phyloP scores from a whole-genome alignment of 495 filamentous ascomycete species.

The Annulohypoxylon maeteangense region DNA sequence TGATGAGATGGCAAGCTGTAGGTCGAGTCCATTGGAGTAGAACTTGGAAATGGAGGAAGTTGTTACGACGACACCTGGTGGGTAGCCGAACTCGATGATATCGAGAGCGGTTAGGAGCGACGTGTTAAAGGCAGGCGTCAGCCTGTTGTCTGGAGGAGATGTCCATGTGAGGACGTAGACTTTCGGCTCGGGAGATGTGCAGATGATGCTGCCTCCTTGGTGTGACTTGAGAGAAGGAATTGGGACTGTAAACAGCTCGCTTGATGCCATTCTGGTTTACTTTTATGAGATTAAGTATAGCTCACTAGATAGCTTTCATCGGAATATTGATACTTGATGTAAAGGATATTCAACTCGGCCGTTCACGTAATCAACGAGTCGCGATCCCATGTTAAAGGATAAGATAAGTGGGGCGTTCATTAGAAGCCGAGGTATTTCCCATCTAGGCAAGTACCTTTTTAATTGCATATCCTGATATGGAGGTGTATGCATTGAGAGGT shows the following conservation, averaged over 20 bases:
- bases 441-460: background rate
- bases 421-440: slow-evolving; percentile 28
- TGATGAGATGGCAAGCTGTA: slow-evolving; percentile 62
- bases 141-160: slow-evolving; percentile 78
- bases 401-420: background rate
- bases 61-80: slow-evolving; percentile 76
- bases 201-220: slow-evolving; percentile 49
- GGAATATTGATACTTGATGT: background rate
- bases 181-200: slow-evolving; percentile 64
- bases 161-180: slow-evolving; percentile 80
- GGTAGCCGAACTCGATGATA: slow-evolving; percentile 71
- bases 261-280: slow-evolving; percentile 21
- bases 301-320: background rate
- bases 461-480: background rate
- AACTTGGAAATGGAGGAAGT: slow-evolving; percentile 80
- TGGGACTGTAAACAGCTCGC: slow-evolving; percentile 56
- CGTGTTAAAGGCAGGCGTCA: slow-evolving; percentile 72
- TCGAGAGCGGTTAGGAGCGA: slow-evolving; percentile 76
- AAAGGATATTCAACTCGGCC: background rate
- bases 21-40: slow-evolving; percentile 83
- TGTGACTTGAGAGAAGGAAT: slow-evolving; percentile 46
- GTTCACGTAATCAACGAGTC: slow-evolving; percentile 7
- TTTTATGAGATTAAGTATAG: background rate
- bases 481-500: too few species aligned
- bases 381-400: slow-evolving; percentile 13